These are phyloP conservation scores for Secale cereale DNA, from an alignment of 176 grass and related monocot genomes.

Conservation along the genomic window DNA sequence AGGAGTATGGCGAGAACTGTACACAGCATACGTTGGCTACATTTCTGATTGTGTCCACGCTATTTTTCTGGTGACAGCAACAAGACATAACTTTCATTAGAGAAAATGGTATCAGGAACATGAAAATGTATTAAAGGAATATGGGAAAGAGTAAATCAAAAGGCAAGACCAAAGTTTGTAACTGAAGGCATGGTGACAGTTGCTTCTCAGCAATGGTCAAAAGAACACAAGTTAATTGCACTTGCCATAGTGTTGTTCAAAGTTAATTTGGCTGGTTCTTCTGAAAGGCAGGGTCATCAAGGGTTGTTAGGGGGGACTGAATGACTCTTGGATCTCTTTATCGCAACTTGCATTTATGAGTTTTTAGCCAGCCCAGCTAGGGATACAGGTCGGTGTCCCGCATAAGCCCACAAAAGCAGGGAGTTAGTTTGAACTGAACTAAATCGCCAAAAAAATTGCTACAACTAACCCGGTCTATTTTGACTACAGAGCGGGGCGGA, in stretches of 20 bases:
- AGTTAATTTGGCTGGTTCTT: not conserved
- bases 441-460: no score
- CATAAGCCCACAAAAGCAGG: no score
- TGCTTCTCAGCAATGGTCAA: not conserved
- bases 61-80: slow-evolving; percentile 61
- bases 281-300: not conserved
- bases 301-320: not conserved
- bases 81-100: slow-evolving; percentile 22
- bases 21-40: slow-evolving; percentile 91
- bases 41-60: slow-evolving; percentile 75
- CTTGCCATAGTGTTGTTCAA: not conserved
- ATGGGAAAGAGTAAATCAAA: not conserved
- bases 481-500: no score
- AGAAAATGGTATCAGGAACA: not conserved
- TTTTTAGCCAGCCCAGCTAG: not conserved
- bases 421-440: no score
- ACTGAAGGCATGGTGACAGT: not conserved
- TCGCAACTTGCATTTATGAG: not conserved
- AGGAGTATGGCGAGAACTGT: slow-evolving; percentile 87
- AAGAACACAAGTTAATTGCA: not conserved
- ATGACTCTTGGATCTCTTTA: not conserved
- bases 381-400: no score
- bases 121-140: not conserved
- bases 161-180: not conserved
- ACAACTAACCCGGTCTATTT: no score